Percentiles rank a stretch among this genome's conserved stretches.
These are phyloP conservation scores for Nannochloropsis gaditana DNA, from an alignment of 108 stramenopile species.

Conservation along the genomic window DNA sequence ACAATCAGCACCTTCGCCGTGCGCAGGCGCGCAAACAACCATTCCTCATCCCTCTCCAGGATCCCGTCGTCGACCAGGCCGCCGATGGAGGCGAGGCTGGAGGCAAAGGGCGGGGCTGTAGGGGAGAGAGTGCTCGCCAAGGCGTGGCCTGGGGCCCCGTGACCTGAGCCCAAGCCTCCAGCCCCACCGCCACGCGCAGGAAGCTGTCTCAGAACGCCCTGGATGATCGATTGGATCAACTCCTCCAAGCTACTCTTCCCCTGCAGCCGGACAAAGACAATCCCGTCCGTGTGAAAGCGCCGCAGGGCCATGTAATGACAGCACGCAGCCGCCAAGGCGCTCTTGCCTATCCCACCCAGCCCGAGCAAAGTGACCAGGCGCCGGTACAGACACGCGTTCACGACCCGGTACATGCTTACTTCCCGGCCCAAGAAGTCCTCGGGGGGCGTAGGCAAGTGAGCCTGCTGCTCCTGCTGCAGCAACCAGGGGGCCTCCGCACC, in stretches of 20 bases:
- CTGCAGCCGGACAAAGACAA: conserved; percentile 26
- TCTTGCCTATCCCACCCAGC: conserved; percentile 66
- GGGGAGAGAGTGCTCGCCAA: too few species aligned
- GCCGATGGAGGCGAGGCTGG: conserved; percentile 21
- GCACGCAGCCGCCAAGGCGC: conserved; percentile 60
- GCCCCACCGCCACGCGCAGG: conserved; percentile 58
- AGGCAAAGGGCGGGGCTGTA: too few species aligned
- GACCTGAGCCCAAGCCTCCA: conserved; percentile 45
- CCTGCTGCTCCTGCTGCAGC: conserved; percentile 51
- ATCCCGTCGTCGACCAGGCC: conserved; percentile 23
- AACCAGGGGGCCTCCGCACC: conserved; percentile 5
- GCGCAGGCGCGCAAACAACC: conserved; percentile 49
- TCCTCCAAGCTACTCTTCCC: conserved; percentile 9
- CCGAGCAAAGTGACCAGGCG: conserved; percentile 66
- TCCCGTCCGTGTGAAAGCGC: conserved; percentile 43
- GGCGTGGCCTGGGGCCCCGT: background rate
- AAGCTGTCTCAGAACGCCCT: conserved; percentile 22
- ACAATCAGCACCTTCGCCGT: conserved; percentile 61
- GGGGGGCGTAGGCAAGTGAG: conserved; percentile 65
- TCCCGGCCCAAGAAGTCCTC: conserved; percentile 73
- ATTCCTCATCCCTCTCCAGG: conserved; percentile 24
- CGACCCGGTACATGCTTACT: conserved; percentile 65
- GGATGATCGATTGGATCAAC: background rate
- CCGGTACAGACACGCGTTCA: conserved; percentile 55
- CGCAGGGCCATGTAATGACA: conserved; percentile 72